Evolutionary conservation across 805 yeast genomes (phyloP).

Genomic region (Teunomyces gatunensis): DNA sequence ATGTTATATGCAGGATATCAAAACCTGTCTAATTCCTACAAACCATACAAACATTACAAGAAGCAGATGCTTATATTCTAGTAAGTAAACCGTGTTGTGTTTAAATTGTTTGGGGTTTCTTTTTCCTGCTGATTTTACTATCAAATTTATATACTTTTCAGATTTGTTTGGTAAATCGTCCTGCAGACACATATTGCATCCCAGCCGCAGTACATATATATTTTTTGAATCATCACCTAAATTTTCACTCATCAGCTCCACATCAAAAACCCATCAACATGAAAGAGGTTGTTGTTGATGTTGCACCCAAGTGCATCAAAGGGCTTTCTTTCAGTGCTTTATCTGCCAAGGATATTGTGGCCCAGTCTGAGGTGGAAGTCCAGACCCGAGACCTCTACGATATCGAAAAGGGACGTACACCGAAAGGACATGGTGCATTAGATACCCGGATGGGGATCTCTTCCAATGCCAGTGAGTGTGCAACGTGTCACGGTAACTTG

Average conservation of each 20-base stretch:
- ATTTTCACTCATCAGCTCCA: slow-evolving; percentile 4
- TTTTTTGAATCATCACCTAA: background rate
- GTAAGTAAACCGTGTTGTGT: too few species aligned
- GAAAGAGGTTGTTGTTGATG: slow-evolving; percentile 62
- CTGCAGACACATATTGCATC: background rate
- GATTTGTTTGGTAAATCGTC: background rate
- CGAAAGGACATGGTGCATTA: slow-evolving; percentile 81
- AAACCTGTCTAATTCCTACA: too few species aligned
- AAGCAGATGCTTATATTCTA: too few species aligned
- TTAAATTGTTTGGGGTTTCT: too few species aligned
- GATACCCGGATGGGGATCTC: slow-evolving; percentile 95
- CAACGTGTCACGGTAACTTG: slow-evolving; percentile 86
- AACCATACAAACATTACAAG: too few species aligned
- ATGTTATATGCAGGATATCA: background rate
- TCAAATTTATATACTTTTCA: too few species aligned
- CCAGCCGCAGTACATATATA: background rate
- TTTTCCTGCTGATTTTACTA: too few species aligned
- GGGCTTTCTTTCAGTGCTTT: slow-evolving; percentile 92
- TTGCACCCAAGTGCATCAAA: slow-evolving; percentile 84
- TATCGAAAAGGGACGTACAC: slow-evolving; percentile 82
- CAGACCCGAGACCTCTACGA: slow-evolving; percentile 89
- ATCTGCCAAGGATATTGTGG: slow-evolving; percentile 86
- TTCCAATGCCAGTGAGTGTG: slow-evolving; percentile 78
- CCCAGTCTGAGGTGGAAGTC: slow-evolving; percentile 93
- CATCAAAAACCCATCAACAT: slow-evolving; percentile 14